Conservation (phyloP, 1,284 basidiomycete species). For the Trichosporon sp. region DNA sequence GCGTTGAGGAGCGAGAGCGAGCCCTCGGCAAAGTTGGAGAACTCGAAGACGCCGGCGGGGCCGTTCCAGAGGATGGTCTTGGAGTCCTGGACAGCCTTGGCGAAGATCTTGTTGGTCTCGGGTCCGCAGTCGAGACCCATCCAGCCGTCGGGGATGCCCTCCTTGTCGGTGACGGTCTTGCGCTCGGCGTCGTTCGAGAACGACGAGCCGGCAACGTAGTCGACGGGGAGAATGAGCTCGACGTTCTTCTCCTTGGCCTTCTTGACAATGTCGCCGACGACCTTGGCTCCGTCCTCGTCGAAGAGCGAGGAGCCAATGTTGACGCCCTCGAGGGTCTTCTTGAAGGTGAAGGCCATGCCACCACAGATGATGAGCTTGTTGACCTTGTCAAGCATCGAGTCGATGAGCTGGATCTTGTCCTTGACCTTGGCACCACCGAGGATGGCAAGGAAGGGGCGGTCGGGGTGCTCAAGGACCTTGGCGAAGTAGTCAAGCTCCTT, state of each 20-base stretch:
- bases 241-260: conserved; percentile 93
- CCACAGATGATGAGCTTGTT: conserved; percentile 95
- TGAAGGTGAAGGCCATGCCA: conserved; percentile 99
- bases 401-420: conserved; percentile 98
- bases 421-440: conserved; percentile 98
- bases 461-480: conserved; percentile 91
- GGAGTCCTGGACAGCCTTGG: conserved; percentile 71
- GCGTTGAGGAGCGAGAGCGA: conserved; percentile 83
- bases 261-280: conserved; percentile 77
- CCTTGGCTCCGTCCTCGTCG: conserved; percentile 82
- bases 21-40: conserved; percentile 82
- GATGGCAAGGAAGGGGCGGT: conserved; percentile 95
- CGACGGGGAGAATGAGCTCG: conserved; percentile 91
- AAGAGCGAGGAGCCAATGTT: conserved; percentile 94
- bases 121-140: conserved; percentile 89
- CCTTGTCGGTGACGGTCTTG: conserved; percentile 67
- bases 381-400: conserved; percentile 99
- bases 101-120: conserved; percentile 76
- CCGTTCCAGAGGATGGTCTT: conserved; percentile 99
- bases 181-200: conserved; percentile 89
- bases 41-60: conserved; percentile 96
- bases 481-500: conserved; percentile 99
- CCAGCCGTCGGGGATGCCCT: conserved; percentile 90
- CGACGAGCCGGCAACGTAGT: conserved; percentile 91
- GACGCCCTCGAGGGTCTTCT: conserved; percentile 83